These are phyloP conservation scores for Pseudogymnoascus sp. DNA, from an alignment of 2,329 filamentous ascomycete genomes.

Conservation along the genomic window DNA sequence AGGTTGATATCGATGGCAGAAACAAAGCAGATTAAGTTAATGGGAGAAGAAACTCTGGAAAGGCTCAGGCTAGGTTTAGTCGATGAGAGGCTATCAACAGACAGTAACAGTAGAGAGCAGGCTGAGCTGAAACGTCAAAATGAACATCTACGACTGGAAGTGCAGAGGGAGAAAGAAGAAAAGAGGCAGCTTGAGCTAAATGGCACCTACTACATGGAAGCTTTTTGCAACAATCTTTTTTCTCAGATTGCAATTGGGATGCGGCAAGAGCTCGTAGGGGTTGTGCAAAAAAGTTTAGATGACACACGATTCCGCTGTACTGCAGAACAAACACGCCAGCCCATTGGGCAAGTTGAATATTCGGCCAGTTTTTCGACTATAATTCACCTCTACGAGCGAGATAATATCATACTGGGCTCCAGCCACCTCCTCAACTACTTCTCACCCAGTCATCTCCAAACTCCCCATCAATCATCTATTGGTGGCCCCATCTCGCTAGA, in stretches of 20 bases:
- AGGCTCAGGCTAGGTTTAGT: neutral
- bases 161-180: neutral
- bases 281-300: neutral
- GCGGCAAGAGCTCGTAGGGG: neutral
- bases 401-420: slow-evolving; percentile 1
- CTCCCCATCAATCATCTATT: neutral
- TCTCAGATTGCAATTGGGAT: neutral
- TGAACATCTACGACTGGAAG: neutral
- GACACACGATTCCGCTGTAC: neutral
- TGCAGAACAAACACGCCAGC: neutral
- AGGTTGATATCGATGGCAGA: neutral
- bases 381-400: neutral
- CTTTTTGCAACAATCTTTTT: neutral
- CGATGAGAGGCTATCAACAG: neutral
- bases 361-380: neutral
- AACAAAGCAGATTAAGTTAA: neutral
- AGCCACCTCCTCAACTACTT: slow-evolving; percentile 6
- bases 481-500: neutral
- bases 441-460: neutral
- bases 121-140: neutral
- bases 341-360: neutral
- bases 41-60: neutral
- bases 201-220: neutral
- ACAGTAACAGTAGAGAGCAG: neutral
- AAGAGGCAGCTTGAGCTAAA: neutral